phyloP scores from a whole-genome alignment of 2,329 filamentous ascomycete genomes.

The Zasmidium cellare region DNA sequence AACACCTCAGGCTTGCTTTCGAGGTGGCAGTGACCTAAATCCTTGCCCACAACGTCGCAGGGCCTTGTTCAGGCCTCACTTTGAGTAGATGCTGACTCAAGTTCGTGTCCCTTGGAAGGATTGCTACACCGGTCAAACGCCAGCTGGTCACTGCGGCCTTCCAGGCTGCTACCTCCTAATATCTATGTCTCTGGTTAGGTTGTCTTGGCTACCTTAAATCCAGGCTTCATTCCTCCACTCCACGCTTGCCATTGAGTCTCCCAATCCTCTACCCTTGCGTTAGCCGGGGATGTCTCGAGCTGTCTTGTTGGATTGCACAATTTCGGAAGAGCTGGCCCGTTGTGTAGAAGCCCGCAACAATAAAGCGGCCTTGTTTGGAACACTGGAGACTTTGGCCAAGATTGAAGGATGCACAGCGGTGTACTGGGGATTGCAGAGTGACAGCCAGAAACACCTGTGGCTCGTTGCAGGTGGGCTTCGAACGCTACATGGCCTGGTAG shows the following conservation, averaged over 20 bases:
- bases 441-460: not conserved
- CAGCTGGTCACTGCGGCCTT: not conserved
- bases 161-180: not conserved
- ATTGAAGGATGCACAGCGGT: not conserved
- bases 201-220: too few relatives aligned
- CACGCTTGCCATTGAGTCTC: not conserved
- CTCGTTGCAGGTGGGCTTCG: not conserved
- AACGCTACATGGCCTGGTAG: not conserved
- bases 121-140: not conserved
- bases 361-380: not conserved
- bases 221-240: not conserved
- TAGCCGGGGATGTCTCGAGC: too few relatives aligned
- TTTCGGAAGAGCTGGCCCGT: not conserved
- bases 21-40: too few relatives aligned
- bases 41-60: too few relatives aligned
- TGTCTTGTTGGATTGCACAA: not conserved
- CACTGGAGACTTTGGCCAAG: conserved; percentile 1
- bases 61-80: too few relatives aligned
- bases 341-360: not conserved
- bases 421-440: not conserved
- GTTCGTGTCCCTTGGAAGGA: too few relatives aligned
- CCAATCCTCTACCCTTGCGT: not conserved
- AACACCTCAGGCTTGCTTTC: too few relatives aligned
- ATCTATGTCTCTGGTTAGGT: not conserved
- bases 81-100: too few relatives aligned